phyloP scores from a whole-genome alignment of 1,139 yeast genomes.

The Taiozyma sp. region DNA sequence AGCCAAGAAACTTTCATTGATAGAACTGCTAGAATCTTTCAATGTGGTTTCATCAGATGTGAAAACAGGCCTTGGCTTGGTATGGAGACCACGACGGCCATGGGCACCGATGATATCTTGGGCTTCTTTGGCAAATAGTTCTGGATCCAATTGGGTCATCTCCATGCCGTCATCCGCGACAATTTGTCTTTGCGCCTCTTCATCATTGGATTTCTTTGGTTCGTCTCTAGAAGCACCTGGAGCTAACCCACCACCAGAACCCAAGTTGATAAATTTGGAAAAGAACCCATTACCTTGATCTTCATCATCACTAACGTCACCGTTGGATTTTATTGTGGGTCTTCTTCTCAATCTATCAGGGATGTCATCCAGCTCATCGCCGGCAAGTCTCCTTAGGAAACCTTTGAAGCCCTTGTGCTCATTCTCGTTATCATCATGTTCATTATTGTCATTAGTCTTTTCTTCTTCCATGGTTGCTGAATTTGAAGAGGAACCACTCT shows the following conservation, averaged over 20 bases:
- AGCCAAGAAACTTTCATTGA: constrained; percentile 24
- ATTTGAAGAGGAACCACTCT: not conserved
- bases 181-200: constrained; percentile 14
- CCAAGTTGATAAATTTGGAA: constrained; percentile 24
- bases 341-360: constrained; percentile 9
- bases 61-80: not conserved
- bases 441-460: not conserved
- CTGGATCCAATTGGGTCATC: constrained; percentile 19
- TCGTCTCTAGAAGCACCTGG: constrained; percentile 24
- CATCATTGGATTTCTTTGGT: constrained; percentile 10
- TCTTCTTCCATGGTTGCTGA: not conserved
- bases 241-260: constrained; percentile 26
- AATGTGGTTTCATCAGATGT: constrained; percentile 13
- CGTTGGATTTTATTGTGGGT: not conserved
- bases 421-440: constrained; percentile 10
- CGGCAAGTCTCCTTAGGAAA: constrained; percentile 20
- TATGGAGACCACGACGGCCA: constrained; percentile 9
- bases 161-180: constrained; percentile 15
- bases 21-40: constrained; percentile 12
- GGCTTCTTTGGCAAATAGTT: constrained; percentile 22
- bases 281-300: constrained; percentile 22
- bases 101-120: constrained; percentile 27
- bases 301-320: constrained; percentile 7
- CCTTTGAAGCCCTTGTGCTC: constrained; percentile 18
- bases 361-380: constrained; percentile 13